A percentile compares a stretch with the other conserved stretches of the same genome.
These are phyloP conservation scores for Mycocentrospora acerina DNA, from an alignment of 2,329 filamentous ascomycete species.

Conservation along the genomic window DNA sequence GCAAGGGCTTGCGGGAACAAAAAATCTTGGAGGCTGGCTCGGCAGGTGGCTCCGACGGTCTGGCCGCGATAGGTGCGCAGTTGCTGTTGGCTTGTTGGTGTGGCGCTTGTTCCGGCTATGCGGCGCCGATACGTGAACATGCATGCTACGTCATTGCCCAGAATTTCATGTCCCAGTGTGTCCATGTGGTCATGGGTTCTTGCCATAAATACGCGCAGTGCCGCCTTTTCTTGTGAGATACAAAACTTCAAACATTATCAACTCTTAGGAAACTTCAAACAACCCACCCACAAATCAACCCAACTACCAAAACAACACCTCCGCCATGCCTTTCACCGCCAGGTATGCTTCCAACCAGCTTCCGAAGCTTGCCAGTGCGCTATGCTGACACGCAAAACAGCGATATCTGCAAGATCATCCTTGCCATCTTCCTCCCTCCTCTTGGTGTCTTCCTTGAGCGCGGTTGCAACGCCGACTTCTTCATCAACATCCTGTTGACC, in stretches of 20 bases:
- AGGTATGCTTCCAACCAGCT: constrained; percentile 44
- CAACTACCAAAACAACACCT: constrained; percentile 9
- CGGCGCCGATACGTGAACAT: constrained; percentile 3
- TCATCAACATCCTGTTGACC: constrained; percentile 91
- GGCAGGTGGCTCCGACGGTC: not conserved
- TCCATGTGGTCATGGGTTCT: constrained; percentile 18
- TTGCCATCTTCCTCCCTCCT: constrained; percentile 87
- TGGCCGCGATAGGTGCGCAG: not conserved
- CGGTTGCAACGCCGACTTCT: constrained; percentile 80
- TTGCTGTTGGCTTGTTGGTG: constrained; percentile 4
- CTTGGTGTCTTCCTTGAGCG: constrained; percentile 93
- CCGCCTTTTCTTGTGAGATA: constrained; percentile 11
- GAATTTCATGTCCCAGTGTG: constrained; percentile 12
- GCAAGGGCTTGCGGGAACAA: constrained; percentile 3
- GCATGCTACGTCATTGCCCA: constrained; percentile 17
- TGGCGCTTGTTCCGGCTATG: constrained; percentile 11
- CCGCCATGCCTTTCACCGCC: constrained; percentile 62
- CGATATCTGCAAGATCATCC: constrained; percentile 79
- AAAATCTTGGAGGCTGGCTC: constrained; percentile 4
- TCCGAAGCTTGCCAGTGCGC: constrained; percentile 1
- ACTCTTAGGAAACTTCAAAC: constrained; percentile 1
- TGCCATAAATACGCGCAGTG: constrained; percentile 28
- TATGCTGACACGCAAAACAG: constrained; percentile 44
- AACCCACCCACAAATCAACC: constrained; percentile 1
- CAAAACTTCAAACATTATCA: constrained; percentile 6